phyloP scores from a whole-genome alignment of 2,329 filamentous ascomycete genomes.

The Aspergillus brasiliensis region DNA sequence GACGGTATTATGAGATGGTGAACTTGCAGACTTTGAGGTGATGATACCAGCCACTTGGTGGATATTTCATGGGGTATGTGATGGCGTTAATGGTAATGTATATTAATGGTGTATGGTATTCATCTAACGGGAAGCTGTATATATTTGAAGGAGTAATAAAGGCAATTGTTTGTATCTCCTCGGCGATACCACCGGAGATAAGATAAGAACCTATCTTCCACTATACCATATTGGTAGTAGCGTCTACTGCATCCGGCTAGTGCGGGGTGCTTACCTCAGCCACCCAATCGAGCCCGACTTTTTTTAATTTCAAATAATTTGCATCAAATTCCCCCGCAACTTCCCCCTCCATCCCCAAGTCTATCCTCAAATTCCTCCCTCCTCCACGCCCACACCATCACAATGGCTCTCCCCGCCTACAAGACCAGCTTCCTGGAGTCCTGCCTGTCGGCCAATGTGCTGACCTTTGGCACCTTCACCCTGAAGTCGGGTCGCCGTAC shows the following conservation, averaged over 20 bases:
- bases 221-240: not conserved
- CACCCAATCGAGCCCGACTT: not conserved
- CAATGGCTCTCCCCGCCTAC: conserved; percentile 15
- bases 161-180: too few species aligned
- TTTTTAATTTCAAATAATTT: not conserved
- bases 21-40: conserved; percentile 71
- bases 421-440: conserved; percentile 21
- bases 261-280: conserved; percentile 4
- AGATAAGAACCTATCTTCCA: not conserved
- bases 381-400: not conserved
- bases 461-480: conserved; percentile 38
- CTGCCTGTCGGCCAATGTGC: conserved; percentile 25
- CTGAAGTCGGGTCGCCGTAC: conserved; percentile 80
- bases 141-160: too few species aligned
- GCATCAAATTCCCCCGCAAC: not conserved
- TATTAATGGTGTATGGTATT: not conserved
- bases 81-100: not conserved
- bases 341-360: not conserved
- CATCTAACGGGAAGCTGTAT: too few species aligned
- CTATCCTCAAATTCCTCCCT: not conserved
- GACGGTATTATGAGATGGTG: conserved; percentile 73
- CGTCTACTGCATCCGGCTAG: not conserved
- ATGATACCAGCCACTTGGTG: not conserved
- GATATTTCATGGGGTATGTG: not conserved
- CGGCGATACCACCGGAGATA: too few species aligned